Evolutionary conservation across 2,329 filamentous ascomycete species (phyloP), one percentile per base, ranked within the genome.

Genomic region (Cryphonectria radicalis): DNA sequence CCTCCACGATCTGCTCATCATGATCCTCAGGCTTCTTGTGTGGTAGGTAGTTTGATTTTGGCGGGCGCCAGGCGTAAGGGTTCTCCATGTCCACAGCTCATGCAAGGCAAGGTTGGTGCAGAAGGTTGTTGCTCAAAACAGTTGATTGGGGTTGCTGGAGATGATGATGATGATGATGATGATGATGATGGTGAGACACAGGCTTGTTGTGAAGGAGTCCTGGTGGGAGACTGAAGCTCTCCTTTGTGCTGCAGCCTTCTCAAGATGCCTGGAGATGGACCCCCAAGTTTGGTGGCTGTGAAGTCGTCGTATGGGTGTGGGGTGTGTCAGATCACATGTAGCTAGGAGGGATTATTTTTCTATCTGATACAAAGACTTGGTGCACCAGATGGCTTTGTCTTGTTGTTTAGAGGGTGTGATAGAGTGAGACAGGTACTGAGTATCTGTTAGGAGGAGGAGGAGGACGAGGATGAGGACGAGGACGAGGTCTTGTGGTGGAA

Each of bases 21-120:
- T 82, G 80, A 70, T 86, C 84, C 43, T 82, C 76, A 43, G 59
- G 46, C 50, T 71, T 42, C 73, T 84, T 85, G 77, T 89, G 87
- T 62, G 88, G 88, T 14, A 90, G 81, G 74, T 90, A 90, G 77
- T 90, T 90, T 53, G 88, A 86, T 77, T 86, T 88, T 50, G 88
- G 87, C 10, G 86, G 83, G 76, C 85, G 84, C 74, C 85, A 85
- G 73, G 82, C 82, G 80, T 88, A 89, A 55, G 83, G 78, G 76
- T 86, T 80, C 22, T 65, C 63, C 63, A 65, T 65, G 43, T 37
- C 14, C 63, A 40, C 59, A 40, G 25, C 28, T 62, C 63, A 65
- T 46, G 37, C 37, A 40, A 40, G 13, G 42, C 40, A 46, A 53
- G 19, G 22, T 37, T 28, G 43, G 11, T 68, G 42, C 42, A 37